Evolutionary conservation across 495 filamentous ascomycete species (phyloP), one percentile per base, ranked within the genome.

Genomic region (Eremomyces bilateralis): DNA sequence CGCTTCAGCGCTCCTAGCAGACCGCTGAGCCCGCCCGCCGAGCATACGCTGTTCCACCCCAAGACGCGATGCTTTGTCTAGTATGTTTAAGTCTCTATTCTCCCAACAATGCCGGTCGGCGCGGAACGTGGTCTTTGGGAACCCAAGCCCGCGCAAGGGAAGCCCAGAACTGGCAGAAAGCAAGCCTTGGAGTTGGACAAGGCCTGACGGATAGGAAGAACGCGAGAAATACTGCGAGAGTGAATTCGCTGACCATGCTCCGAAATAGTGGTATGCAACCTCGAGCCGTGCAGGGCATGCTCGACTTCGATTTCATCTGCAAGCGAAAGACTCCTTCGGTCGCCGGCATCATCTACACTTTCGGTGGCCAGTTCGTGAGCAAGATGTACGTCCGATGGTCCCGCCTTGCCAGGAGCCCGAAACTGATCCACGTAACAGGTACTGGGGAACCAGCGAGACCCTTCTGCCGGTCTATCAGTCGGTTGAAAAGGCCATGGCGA

Each of bases 231-330:
- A 37, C 49, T 16, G 49, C 31, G 21, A 15, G 22, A 21, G 27
- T 40, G 5, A 19, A 41, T 20, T 15, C 3, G 31, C 38, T 48
- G 35, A 43, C 40, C 24, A 24, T 32, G 13, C 25, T 21, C 30
- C 16, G n/a, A 13, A n/a, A 20, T 44, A 76, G 71, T 62, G 88
- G 88, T 49, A 74, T 97, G 51, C 88, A 97, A 63, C 90, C 90
- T 44, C 73, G 81, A 53, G 88, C 88, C 48, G 90, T 94, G 46
- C 88, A 97, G 67, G 90, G 90, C 59, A 97, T 95, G 88, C 78
- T 97, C 54, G 88, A 97, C 59, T 97, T 97, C 60, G 88, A 97
- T 67, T 97, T 95, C 71, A 97, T 97, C 63, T 97, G 88, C 81
- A 95, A 94, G 70, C 80, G 88, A 39, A 66, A 67, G 53, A 91